phyloP scores from a whole-genome alignment of 768 basidiomycete species.

The Tricholoma bakamatsutake region DNA sequence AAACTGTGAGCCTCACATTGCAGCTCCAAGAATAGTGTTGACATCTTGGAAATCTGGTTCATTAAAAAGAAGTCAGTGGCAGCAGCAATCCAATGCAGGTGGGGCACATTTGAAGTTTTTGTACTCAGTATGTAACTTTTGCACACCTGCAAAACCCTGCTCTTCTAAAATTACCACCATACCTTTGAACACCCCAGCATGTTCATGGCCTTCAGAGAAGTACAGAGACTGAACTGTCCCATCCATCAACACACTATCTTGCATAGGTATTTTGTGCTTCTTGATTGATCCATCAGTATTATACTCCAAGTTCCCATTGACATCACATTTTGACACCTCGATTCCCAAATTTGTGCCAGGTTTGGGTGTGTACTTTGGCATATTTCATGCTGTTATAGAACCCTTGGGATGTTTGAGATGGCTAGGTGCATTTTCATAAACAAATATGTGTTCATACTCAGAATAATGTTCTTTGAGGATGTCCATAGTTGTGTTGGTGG shows the following conservation, averaged over 20 bases:
- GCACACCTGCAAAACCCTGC: neutral
- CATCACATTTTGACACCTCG: neutral
- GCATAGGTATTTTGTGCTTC: neutral
- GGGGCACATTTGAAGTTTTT: no score
- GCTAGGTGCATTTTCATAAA: neutral
- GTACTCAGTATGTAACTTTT: no score
- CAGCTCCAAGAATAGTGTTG: no score
- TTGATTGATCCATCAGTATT: neutral
- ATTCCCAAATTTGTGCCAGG: neutral
- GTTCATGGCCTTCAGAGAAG: neutral
- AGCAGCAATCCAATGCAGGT: no score
- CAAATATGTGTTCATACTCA: neutral
- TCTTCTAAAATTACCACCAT: neutral
- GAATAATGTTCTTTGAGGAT: neutral
- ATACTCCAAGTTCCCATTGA: neutral
- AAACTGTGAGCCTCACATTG: no score
- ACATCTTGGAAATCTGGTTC: no score
- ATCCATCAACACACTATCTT: neutral
- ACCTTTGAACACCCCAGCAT: neutral
- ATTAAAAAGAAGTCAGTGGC: no score
- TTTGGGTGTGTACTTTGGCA: neutral
- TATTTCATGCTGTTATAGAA: neutral
- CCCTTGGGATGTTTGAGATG: neutral
- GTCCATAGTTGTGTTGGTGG: neutral
- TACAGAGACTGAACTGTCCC: neutral